A percentile compares a stretch with the other conserved stretches of the same genome.
These are phyloP conservation scores for Gonapodya prolifera DNA, from an alignment of 192 early-diverging fungal species.

Conservation along the genomic window DNA sequence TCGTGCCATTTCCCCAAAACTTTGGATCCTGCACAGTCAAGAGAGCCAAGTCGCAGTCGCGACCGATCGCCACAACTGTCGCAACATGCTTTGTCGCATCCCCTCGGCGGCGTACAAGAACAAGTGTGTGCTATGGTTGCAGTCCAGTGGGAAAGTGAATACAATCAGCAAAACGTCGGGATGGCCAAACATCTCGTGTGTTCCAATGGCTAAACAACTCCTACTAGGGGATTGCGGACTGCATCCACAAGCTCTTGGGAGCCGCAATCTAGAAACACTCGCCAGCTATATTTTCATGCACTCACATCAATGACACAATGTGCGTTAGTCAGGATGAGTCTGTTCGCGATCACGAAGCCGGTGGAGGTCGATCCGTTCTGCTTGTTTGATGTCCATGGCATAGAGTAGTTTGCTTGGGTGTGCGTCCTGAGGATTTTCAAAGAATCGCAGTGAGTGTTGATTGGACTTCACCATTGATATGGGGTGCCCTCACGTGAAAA, in stretches of 20 bases:
- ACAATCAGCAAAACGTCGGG: too few species aligned
- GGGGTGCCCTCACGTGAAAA: not conserved
- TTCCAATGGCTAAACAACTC: too few species aligned
- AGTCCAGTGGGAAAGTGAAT: not conserved
- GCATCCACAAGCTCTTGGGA: too few species aligned
- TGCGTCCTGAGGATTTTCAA: not conserved
- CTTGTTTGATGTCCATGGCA: not conserved
- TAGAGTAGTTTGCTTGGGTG: not conserved
- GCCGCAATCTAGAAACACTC: too few species aligned
- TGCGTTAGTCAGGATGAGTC: not conserved
- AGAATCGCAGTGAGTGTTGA: not conserved
- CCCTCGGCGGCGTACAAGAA: constrained; percentile 1
- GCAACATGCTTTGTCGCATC: not conserved
- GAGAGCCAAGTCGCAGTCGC: constrained; percentile 4
- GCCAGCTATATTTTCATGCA: too few species aligned
- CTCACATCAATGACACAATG: constrained; percentile 1
- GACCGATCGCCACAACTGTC: not conserved
- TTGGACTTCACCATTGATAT: not conserved
- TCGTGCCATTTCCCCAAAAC: not conserved
- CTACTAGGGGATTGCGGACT: too few species aligned
- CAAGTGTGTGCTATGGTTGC: not conserved
- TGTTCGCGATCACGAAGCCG: not conserved
- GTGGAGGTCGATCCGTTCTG: not conserved
- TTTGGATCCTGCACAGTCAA: not conserved
- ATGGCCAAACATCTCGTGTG: too few species aligned